Base-by-base conservation (phyloP, 805 yeast genomes). In the Starmera dryadoides region DNA sequence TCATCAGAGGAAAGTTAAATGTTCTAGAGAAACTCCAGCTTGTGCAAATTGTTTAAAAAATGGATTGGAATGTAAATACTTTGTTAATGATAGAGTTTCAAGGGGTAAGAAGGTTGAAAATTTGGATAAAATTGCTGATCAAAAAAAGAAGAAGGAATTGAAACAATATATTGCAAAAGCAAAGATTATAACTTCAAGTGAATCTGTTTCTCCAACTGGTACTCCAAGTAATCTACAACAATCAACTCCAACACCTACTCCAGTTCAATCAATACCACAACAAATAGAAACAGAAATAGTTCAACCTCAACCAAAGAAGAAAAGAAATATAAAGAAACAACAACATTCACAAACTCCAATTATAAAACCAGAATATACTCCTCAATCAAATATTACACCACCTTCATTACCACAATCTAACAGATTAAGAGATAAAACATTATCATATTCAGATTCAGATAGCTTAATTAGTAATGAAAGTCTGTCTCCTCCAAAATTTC, bases 1-100 rank as follows among this genome's bases (percentile, higher is more conserved):
- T 49, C 80, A 77, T 49, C 67, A 73, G 32, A 68, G 74, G 45
- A 77, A 77, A 53, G 68, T 75, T 46, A 75, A 73, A 48, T 77
- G 83, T 48, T 64, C 76, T 2, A 59, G 79, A 45, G 73, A 62
- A 10, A 69, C 60, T 18, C 82, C 82, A 2, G 53, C 62, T 2
- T 78, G 82, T 46, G 59, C 62, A 39, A 69, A 68, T 50, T 77
- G 84, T 55, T 54, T 60, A 23, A 73, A 68, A 46, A 56, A 68
- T 36, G 64, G 65, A 2, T 48, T 66, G 30, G 69, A 63, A 28
- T 78, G 85, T 56, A 67, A 68, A 45, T 77, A 77, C 51, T 78
- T 76, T 48, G 67, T 71, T 34, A 78, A 78, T 48, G 80, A 77
- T 43, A 50, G 82, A 34, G 73, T 76, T 15, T 56, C 60, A 3